Evolutionary conservation across 768 basidiomycete genomes (phyloP).

Genomic region (Termitomyces eurrhizus): DNA sequence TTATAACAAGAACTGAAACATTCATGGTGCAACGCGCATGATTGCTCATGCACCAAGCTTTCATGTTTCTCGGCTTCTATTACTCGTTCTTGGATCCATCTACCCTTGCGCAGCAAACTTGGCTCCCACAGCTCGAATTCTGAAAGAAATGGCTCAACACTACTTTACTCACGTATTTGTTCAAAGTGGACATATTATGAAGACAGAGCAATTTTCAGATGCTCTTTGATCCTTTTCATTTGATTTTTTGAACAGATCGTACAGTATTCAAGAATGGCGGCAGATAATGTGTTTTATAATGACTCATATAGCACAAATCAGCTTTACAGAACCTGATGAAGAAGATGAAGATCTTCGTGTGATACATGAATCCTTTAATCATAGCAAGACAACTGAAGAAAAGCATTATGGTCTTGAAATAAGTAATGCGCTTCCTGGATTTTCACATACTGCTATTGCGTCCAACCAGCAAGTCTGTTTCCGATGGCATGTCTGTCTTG

Average conservation of each 20-base stretch:
- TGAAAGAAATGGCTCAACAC: too few species aligned
- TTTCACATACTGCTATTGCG: not conserved
- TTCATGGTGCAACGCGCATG: not conserved
- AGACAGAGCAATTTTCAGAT: too few species aligned
- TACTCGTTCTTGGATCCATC: not conserved
- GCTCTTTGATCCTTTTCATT: too few species aligned
- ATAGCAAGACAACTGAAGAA: not conserved
- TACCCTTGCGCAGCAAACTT: not conserved
- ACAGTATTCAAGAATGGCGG: too few species aligned
- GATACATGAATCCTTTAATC: too few species aligned
- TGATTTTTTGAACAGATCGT: too few species aligned
- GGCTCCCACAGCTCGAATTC: not conserved
- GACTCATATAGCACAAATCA: too few species aligned
- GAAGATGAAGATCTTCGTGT: too few species aligned
- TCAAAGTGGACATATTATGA: too few species aligned
- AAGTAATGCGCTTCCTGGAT: not conserved
- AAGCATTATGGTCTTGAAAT: not conserved
- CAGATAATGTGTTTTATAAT: too few species aligned
- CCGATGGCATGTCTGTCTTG: not conserved
- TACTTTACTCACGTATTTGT: too few species aligned
- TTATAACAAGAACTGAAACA: not conserved
- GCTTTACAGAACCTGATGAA: too few species aligned
- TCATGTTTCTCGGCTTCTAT: not conserved
- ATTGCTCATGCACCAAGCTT: not conserved
- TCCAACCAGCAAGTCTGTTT: constrained; percentile 2